Percentiles rank a stretch among this genome's conserved stretches.
Conservation (phyloP, 306 rosid species). For the Boehmeria nivea region DNA sequence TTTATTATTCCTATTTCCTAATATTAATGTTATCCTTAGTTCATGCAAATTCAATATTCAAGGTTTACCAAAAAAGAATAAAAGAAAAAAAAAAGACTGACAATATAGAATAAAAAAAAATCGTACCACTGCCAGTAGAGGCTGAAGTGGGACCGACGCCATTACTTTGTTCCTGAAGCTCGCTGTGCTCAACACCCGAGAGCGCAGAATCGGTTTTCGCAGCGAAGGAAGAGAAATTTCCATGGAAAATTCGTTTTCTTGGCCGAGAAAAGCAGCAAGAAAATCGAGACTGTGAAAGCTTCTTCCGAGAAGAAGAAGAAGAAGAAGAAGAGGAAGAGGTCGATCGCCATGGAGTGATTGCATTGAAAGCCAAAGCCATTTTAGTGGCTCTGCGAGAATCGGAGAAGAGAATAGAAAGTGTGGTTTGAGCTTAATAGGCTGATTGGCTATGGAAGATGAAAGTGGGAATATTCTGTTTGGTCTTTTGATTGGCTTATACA, state of each 20-base stretch:
- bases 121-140: conserved; percentile 27
- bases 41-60: too few species aligned
- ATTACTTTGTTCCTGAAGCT: conserved; percentile 1
- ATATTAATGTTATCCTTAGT: too few species aligned
- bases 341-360: conserved; percentile 13
- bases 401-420: background rate
- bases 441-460: background rate
- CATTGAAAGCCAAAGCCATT: conserved; percentile 33
- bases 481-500: too few species aligned
- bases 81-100: too few species aligned
- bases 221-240: conserved; percentile 18
- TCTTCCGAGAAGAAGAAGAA: conserved; percentile 21
- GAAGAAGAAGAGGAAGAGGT: conserved; percentile 14
- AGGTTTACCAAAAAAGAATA: too few species aligned
- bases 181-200: conserved; percentile 30
- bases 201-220: conserved; percentile 23
- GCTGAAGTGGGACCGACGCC: conserved; percentile 24
- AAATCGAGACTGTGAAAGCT: conserved; percentile 13
- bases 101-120: background rate
- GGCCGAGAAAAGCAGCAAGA: conserved; percentile 1
- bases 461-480: conserved; percentile 16
- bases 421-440: background rate
- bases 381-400: too few species aligned
- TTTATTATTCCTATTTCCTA: too few species aligned
- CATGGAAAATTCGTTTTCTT: background rate